Base-by-base conservation (phyloP, 2,329 filamentous ascomycete genomes). In the Bipolaris sorokiniana region DNA sequence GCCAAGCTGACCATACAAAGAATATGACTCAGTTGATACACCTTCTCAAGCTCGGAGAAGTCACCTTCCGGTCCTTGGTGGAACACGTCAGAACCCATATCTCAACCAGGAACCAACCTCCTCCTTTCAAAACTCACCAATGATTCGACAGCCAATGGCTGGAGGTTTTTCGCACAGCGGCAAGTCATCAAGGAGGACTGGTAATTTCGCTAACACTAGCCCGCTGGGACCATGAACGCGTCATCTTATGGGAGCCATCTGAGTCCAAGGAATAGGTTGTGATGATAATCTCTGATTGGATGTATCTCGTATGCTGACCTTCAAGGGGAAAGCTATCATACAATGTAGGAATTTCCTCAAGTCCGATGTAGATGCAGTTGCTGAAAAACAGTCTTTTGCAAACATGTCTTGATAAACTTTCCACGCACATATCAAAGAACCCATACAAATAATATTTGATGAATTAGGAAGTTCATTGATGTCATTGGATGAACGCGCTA, bases 81-180 rank as follows among this genome's bases (percentile, higher is more conserved):
- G 67, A 7, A 57, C 59, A 47, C 70, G 69, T 56, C 69, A 66
- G 40, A 69, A 67, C 33, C 58, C 59, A 6, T 63, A 64, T 15
- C 54, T 63, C n/a, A 63, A 54, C 46, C 58, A 53, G 2, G 60
- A 69, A 26, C 46, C 51, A 7, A 59, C 61, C 22, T 57, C 65
- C 20, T 38, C 62, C n/a, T 72, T 74, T 42, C 70, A 69, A 20
- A 62, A 69, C 10, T 71, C 74, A 10, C 74, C 76, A 0, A 66
- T 73, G 16, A 63, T 63, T 34, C 67, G 76, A 44, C 75, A 75
- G 37, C 65, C 74, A 11, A 54, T 79, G 4, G 62, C 64, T n/a
- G 63, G 45, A 15, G 64, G 67, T 46, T 74, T 74, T 54, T 63
- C 69, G 20, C 66, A 74, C 28, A 67, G 67, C 13, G 54, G 69